These are phyloP conservation scores for Talaromyces islandicus DNA, from an alignment of 2,329 filamentous ascomycete genomes.

Conservation along the genomic window DNA sequence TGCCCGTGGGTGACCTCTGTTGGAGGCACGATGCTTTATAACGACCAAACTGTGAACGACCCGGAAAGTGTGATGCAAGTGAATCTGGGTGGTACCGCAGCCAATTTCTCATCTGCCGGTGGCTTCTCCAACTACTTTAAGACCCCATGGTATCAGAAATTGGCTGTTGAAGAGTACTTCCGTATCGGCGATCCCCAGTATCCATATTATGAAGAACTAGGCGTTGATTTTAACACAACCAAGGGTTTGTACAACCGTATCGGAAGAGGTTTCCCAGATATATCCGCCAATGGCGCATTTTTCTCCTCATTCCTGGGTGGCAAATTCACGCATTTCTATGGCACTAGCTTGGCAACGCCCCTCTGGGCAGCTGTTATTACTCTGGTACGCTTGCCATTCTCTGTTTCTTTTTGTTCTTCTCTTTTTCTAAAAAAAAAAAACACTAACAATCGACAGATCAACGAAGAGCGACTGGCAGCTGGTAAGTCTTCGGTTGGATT, in stretches of 20 bases:
- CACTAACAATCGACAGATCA: constrained; percentile 45
- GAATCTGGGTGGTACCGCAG: constrained; percentile 18
- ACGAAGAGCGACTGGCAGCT: constrained; percentile 52
- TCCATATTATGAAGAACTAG: constrained; percentile 25
- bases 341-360: constrained; percentile 22
- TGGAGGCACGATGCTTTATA: constrained; percentile 32
- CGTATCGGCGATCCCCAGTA: constrained; percentile 20
- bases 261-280: constrained; percentile 46
- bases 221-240: constrained; percentile 30
- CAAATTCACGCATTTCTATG: constrained; percentile 17
- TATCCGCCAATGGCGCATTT: constrained; percentile 39
- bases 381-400: constrained; percentile 17
- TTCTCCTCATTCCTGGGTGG: constrained; percentile 18
- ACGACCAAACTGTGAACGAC: constrained; percentile 20
- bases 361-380: constrained; percentile 25
- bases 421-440: neutral
- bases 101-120: constrained; percentile 37
- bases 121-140: constrained; percentile 45
- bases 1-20: constrained; percentile 50
- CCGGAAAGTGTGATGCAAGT: constrained; percentile 27
- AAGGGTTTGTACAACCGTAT: constrained; percentile 38
- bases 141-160: constrained; percentile 37
- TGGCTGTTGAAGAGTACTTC: constrained; percentile 38
- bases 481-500: constrained; percentile 48
- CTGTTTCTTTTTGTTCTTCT: neutral